Conservation (phyloP, 345 rosid species). For the Gossypium raimondii region DNA sequence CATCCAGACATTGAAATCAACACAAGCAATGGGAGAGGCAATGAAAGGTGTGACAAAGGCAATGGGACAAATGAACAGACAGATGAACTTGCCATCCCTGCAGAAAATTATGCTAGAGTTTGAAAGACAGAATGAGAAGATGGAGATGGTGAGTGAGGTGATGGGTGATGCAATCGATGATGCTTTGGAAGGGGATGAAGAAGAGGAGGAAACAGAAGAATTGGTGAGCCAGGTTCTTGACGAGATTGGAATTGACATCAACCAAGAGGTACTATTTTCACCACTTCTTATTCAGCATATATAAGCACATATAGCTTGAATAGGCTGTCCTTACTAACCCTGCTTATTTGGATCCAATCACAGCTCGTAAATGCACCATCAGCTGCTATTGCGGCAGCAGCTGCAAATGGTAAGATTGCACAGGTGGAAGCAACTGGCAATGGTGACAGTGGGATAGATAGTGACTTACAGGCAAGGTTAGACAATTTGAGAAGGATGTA, state of each 20-base stretch:
- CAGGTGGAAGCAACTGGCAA: slow-evolving; percentile 49
- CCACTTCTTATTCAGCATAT: background rate
- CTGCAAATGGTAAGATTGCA: slow-evolving; percentile 54
- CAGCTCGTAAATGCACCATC: slow-evolving; percentile 45
- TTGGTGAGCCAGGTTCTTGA: slow-evolving; percentile 72
- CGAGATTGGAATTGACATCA: slow-evolving; percentile 59
- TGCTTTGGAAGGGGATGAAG: slow-evolving; percentile 80
- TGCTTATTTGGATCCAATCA: slow-evolving; percentile 1
- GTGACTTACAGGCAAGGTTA: slow-evolving; percentile 69
- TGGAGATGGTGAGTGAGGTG: slow-evolving; percentile 73
- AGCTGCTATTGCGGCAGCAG: slow-evolving; percentile 51
- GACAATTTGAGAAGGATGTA: slow-evolving; percentile 72
- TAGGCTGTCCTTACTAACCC: background rate
- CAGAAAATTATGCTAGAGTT: slow-evolving; percentile 78
- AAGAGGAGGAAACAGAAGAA: slow-evolving; percentile 78
- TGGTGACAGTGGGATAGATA: slow-evolving; percentile 59
- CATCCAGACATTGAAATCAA: slow-evolving; percentile 62
- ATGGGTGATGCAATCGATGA: slow-evolving; percentile 80
- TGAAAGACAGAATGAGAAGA: slow-evolving; percentile 76
- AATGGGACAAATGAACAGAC: slow-evolving; percentile 79
- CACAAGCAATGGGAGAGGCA: slow-evolving; percentile 88
- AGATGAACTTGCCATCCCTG: slow-evolving; percentile 73
- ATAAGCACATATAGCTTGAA: background rate
- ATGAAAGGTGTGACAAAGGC: slow-evolving; percentile 86
- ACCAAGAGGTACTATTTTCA: slow-evolving; percentile 51